These are phyloP conservation scores for Meira miltonrushii DNA, from an alignment of 1,284 basidiomycete genomes.

Conservation along the genomic window DNA sequence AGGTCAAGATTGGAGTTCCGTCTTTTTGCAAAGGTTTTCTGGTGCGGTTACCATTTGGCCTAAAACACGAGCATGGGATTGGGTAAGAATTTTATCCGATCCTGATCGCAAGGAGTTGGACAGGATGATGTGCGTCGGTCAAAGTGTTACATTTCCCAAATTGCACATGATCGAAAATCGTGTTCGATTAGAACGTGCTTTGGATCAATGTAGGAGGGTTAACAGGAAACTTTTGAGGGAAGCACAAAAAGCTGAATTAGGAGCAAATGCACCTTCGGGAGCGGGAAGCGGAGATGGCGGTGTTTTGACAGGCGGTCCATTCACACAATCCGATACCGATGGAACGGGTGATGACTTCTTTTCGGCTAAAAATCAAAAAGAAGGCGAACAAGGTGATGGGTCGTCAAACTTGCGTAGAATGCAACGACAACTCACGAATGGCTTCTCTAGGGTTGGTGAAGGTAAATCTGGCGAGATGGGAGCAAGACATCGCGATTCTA, in stretches of 20 bases:
- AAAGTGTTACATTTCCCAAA: constrained; percentile 47
- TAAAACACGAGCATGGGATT: constrained; percentile 44
- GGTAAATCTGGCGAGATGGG: background rate
- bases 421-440: background rate
- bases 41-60: constrained; percentile 50
- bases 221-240: constrained; percentile 1
- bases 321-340: constrained; percentile 2
- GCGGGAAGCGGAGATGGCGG: background rate
- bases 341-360: constrained; percentile 10
- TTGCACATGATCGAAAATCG: constrained; percentile 51
- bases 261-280: background rate
- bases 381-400: background rate
- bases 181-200: constrained; percentile 41
- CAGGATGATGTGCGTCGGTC: constrained; percentile 39
- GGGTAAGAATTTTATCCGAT: constrained; percentile 45
- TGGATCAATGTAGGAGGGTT: constrained; percentile 29
- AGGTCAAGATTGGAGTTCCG: constrained; percentile 47
- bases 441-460: background rate
- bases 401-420: background rate
- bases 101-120: constrained; percentile 41
- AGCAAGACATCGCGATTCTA: constrained; percentile 1
- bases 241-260: background rate
- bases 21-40: constrained; percentile 46
- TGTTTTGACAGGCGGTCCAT: background rate
- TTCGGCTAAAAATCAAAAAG: background rate